Evolutionary conservation across 2,329 filamentous ascomycete species (phyloP).

Genomic region (Chaetomium globosum): DNA sequence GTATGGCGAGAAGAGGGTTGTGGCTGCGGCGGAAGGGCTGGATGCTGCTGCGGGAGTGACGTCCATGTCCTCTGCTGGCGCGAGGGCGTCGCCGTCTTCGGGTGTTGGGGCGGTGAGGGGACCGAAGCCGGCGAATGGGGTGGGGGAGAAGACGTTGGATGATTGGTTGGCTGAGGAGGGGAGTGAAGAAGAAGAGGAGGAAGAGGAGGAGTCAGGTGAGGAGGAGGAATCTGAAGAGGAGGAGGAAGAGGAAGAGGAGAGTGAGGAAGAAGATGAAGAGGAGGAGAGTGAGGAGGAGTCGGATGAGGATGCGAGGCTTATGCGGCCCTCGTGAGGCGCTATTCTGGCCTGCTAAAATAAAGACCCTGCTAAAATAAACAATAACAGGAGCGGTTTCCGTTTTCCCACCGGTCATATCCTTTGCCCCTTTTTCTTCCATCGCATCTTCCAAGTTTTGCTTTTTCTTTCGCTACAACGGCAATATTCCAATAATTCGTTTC

Average conservation of each 20-base stretch:
- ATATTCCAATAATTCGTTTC: too few species aligned
- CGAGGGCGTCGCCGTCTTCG: conserved; percentile 48
- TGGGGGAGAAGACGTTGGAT: conserved; percentile 77
- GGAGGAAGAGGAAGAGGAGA: conserved; percentile 23
- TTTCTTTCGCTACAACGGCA: too few species aligned
- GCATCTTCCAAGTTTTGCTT: too few species aligned
- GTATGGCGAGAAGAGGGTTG: conserved; percentile 47
- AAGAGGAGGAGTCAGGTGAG: conserved; percentile 50
- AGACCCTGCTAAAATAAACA: background rate
- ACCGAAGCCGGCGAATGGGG: conserved; percentile 46
- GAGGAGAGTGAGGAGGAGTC: conserved; percentile 30
- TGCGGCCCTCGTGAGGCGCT: conserved; percentile 21
- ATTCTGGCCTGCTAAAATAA: background rate
- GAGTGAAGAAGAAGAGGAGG: conserved; percentile 58
- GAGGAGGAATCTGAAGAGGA: conserved; percentile 30
- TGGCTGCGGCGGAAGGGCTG: conserved; percentile 65
- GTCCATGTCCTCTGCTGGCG: conserved; percentile 25
- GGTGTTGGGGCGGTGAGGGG: conserved; percentile 2
- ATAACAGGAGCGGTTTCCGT: too few species aligned
- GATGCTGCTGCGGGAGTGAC: conserved; percentile 55
- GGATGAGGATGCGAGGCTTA: conserved; percentile 27
- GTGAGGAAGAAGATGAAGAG: conserved; percentile 24
- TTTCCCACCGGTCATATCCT: too few species aligned
- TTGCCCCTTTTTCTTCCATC: too few species aligned
- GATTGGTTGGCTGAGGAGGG: conserved; percentile 85